Percentiles rank a stretch among this genome's conserved stretches.
Evolutionary conservation across 352 stramenopile genomes (phyloP).

Genomic region (Phytophthora tubulina): DNA sequence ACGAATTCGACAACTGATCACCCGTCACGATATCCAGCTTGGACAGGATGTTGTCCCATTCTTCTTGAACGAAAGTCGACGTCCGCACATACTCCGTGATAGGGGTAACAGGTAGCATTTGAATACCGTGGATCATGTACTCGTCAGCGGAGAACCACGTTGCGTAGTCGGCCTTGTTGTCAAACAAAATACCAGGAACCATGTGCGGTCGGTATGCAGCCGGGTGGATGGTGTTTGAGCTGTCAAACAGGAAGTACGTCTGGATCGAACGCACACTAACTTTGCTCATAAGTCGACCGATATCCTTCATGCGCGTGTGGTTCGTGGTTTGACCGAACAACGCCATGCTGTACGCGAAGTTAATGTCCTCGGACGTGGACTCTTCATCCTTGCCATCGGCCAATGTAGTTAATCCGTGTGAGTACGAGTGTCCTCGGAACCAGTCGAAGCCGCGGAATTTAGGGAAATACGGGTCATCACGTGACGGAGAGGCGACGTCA

Average conservation of each 20-base stretch:
- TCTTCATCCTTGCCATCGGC: constrained; percentile 76
- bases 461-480: constrained; percentile 63
- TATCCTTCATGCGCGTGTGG: constrained; percentile 49
- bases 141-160: constrained; percentile 77
- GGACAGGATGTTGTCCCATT: constrained; percentile 66
- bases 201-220: constrained; percentile 54
- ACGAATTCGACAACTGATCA: constrained; percentile 53
- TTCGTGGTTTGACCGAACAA: constrained; percentile 56
- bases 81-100: constrained; percentile 71
- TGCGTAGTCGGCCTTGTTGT: constrained; percentile 86
- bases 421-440: constrained; percentile 80
- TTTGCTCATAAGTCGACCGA: constrained; percentile 69
- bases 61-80: constrained; percentile 61
- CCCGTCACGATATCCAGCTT: constrained; percentile 55
- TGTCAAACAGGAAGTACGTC: constrained; percentile 81
- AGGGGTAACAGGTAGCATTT: constrained; percentile 77
- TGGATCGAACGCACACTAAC: constrained; percentile 60
- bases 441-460: constrained; percentile 78
- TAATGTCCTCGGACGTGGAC: constrained; percentile 74
- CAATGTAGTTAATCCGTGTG: constrained; percentile 65
- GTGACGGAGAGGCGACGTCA: constrained; percentile 62
- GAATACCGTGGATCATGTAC: constrained; percentile 84
- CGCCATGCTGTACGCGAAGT: constrained; percentile 68
- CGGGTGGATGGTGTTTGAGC: constrained; percentile 62
- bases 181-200: constrained; percentile 76